These are phyloP conservation scores for Hura crepitans DNA, from an alignment of 441 rosid species.

Conservation along the genomic window DNA sequence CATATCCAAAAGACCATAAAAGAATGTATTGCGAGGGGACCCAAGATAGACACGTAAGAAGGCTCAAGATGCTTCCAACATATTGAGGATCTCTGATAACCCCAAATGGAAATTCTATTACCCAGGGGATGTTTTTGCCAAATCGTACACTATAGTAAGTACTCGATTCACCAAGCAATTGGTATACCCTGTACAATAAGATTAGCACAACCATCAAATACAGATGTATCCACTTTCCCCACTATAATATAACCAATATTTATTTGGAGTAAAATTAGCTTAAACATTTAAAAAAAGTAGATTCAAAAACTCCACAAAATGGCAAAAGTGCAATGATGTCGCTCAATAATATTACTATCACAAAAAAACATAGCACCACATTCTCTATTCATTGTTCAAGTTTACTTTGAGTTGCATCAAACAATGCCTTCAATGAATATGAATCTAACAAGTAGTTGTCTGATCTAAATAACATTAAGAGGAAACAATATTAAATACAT, in stretches of 20 bases:
- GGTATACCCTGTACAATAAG: slow-evolving; percentile 58
- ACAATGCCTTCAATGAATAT: background rate
- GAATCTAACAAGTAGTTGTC: background rate
- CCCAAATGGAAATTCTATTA: slow-evolving; percentile 82
- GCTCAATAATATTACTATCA: background rate
- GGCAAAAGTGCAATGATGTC: background rate
- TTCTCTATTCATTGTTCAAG: background rate
- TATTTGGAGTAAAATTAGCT: background rate
- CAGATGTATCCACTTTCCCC: background rate
- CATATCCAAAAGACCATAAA: slow-evolving; percentile 70
- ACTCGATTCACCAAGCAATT: slow-evolving; percentile 79
- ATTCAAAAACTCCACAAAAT: background rate
- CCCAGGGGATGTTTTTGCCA: slow-evolving; percentile 80
- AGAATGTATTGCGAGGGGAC: slow-evolving; percentile 75
- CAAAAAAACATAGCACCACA: background rate
- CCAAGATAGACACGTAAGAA: slow-evolving; percentile 69
- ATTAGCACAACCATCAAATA: slow-evolving; percentile 5
- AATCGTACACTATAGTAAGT: slow-evolving; percentile 87
- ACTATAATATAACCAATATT: background rate
- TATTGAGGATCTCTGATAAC: slow-evolving; percentile 81
- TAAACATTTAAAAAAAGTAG: slow-evolving; percentile 3
- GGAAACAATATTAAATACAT: no score
- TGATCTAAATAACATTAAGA: background rate
- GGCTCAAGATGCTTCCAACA: slow-evolving; percentile 81
- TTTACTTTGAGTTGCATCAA: background rate